Base-by-base conservation (phyloP, 345 rosid genomes). In the Moricandia moricandioides region DNA sequence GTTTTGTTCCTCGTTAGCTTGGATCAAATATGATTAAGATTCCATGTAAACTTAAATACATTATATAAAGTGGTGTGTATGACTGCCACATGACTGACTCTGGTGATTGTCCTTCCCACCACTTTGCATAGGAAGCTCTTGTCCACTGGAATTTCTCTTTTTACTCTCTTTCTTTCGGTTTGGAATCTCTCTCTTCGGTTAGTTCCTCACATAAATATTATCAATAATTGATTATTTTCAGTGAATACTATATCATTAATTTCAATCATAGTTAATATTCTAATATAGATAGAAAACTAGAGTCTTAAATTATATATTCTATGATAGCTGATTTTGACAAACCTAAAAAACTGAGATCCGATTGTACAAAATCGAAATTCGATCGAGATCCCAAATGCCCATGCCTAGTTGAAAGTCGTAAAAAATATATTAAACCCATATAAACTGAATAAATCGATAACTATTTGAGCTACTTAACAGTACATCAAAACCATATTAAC, bases 31-130 rank as follows among this genome's bases (percentile, higher is more conserved):
- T 31, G 17, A 33, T 37, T 11, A 29, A 49, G 31, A 54, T 59
- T 34, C 62, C 43, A 59, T 49, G 1, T 4, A 29, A 43, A 35
- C 8, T 18, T 8, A 13, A 13, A 11, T 39, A 29, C 4, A 58
- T 47, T 16, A 18, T n/a, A 35, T 61, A 61, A 54, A 72, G 45
- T 14, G 40, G 69, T 55, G 47, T 61, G 31, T 34, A 8, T 62
- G 80, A 76, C 71, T 63, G 54, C 29, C 71, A 56, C 67, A 77
- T 70, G 75, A 77, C 71, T 77, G 66, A 70, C 56, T 51, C 64
- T 40, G 5, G 62, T 70, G 76, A 70, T 57, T 70, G 71, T 70
- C 70, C 76, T 65, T 34, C 60, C 31, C 66, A 76, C 75, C 71
- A 76, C 75, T 69, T 31, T 54, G 59, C 60, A 52, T 24, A 69